Evolutionary conservation across 768 basidiomycete genomes (phyloP).

Genomic region (Hygrocybe coccinea): DNA sequence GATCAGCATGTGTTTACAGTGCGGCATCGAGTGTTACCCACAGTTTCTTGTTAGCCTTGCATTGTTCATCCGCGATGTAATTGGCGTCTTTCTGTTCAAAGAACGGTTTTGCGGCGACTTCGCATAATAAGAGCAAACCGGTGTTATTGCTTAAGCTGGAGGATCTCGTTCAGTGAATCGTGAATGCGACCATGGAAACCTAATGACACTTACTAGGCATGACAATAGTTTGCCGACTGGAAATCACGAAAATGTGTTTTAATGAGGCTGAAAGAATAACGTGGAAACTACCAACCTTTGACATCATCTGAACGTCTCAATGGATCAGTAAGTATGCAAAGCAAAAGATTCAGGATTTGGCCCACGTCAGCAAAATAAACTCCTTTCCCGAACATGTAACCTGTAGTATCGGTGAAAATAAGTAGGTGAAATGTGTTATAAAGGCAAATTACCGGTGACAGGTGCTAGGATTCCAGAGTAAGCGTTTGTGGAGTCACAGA

Average conservation of each 20-base stretch:
- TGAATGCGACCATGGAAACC: not conserved
- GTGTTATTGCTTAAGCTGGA: slow-evolving; percentile 45
- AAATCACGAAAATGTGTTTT: not conserved
- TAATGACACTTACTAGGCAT: slow-evolving; percentile 37
- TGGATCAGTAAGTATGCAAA: slow-evolving; percentile 3
- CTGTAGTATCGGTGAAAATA: slow-evolving; percentile 36
- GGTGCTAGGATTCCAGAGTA: not conserved
- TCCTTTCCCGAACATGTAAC: slow-evolving; percentile 66
- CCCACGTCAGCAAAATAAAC: slow-evolving; percentile 61
- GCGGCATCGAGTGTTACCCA: slow-evolving; percentile 14
- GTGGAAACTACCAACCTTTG: slow-evolving; percentile 38
- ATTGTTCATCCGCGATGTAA: slow-evolving; percentile 47
- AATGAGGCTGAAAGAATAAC: not conserved
- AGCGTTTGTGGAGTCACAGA: not conserved
- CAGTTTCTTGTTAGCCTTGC: slow-evolving; percentile 39
- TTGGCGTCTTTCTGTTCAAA: slow-evolving; percentile 42
- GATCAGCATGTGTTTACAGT: not conserved
- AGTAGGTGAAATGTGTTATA: not conserved
- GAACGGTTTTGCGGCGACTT: slow-evolving; percentile 55
- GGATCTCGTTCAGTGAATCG: not conserved
- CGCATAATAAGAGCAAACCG: slow-evolving; percentile 57
- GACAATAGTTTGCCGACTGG: slow-evolving; percentile 55
- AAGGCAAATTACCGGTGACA: not conserved
- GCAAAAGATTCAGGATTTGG: not conserved
- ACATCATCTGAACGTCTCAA: slow-evolving; percentile 47